phyloP scores from a whole-genome alignment of 768 basidiomycete species.

The Agrocybe pediades region DNA sequence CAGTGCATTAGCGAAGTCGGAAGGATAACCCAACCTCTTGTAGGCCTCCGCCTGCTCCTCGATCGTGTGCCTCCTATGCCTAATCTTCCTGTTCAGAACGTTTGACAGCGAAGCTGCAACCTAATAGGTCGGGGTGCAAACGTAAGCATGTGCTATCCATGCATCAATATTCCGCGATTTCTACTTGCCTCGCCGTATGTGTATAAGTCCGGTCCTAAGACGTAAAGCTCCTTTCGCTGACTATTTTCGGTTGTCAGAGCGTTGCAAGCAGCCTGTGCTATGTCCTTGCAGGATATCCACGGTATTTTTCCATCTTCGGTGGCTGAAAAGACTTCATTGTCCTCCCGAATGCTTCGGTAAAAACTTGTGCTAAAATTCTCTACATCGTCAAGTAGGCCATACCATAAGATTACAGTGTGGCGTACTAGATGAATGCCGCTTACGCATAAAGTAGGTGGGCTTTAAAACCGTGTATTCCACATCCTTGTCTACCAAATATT shows the following conservation, averaged over 20 bases:
- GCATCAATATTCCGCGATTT: too few relatives aligned
- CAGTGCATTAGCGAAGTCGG: conserved; percentile 16
- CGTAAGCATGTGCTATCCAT: too few relatives aligned
- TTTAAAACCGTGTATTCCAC: conserved; percentile 27
- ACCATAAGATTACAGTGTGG: not conserved
- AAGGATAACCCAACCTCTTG: conserved; percentile 2
- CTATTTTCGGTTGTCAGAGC: conserved; percentile 22
- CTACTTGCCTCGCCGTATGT: conserved; percentile 14
- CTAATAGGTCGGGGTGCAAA: too few relatives aligned
- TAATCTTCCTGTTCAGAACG: conserved; percentile 26
- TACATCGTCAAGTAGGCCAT: conserved; percentile 11
- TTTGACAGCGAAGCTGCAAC: too few relatives aligned
- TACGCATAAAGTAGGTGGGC: conserved; percentile 34
- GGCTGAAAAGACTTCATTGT: conserved; percentile 20
- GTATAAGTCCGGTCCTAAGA: conserved; percentile 16
- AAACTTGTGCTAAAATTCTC: conserved; percentile 30
- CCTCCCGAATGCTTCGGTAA: conserved; percentile 20
- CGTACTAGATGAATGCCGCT: not conserved
- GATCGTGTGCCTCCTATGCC: conserved; percentile 19
- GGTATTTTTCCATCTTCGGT: conserved; percentile 23
- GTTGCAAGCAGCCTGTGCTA: conserved; percentile 29
- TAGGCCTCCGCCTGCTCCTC: conserved; percentile 12
- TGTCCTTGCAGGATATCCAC: conserved; percentile 27
- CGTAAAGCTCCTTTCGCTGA: conserved; percentile 6
- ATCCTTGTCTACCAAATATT: conserved; percentile 22